Percentiles rank a stretch among this genome's conserved stretches.
phyloP scores from a whole-genome alignment of 129 eudicot genomes.

The Lonicera japonica region DNA sequence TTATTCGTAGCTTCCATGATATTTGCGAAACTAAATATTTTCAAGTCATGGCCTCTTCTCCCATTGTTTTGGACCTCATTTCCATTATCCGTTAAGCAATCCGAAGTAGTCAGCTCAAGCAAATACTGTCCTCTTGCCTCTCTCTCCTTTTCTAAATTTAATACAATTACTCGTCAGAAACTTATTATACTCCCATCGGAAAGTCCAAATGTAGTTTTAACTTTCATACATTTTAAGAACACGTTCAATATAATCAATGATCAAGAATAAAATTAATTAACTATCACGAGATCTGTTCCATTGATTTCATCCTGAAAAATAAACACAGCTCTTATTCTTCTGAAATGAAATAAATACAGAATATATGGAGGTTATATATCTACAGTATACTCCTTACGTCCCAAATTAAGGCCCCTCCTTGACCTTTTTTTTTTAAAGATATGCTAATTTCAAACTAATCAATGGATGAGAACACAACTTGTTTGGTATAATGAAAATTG shows the following conservation, averaged over 20 bases:
- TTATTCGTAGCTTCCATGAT: conserved; percentile 21
- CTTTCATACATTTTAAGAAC: too few species aligned
- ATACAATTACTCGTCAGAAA: neutral
- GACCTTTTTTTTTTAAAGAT: too few species aligned
- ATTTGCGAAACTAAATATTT: conserved; percentile 14
- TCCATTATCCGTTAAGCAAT: conserved; percentile 1
- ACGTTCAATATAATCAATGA: too few species aligned
- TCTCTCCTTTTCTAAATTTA: neutral
- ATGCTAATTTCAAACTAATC: too few species aligned
- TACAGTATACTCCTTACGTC: too few species aligned
- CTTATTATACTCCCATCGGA: neutral
- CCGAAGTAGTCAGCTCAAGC: conserved; percentile 9
- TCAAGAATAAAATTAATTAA: too few species aligned
- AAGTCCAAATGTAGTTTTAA: neutral
- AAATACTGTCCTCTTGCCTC: neutral
- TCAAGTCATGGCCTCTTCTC: conserved; percentile 12
- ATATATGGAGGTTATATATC: too few species aligned
- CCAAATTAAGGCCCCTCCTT: too few species aligned
- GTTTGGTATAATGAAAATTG: neutral
- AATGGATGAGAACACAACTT: neutral
- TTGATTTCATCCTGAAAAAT: too few species aligned
- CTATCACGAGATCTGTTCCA: too few species aligned
- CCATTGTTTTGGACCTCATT: conserved; percentile 1
- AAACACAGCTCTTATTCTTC: too few species aligned
- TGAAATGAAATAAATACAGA: too few species aligned